A percentile compares a stretch with the other conserved stretches of the same genome.
Evolutionary conservation across 2,329 filamentous ascomycete species (phyloP).

Genomic region (Trichoderma guizhouense): DNA sequence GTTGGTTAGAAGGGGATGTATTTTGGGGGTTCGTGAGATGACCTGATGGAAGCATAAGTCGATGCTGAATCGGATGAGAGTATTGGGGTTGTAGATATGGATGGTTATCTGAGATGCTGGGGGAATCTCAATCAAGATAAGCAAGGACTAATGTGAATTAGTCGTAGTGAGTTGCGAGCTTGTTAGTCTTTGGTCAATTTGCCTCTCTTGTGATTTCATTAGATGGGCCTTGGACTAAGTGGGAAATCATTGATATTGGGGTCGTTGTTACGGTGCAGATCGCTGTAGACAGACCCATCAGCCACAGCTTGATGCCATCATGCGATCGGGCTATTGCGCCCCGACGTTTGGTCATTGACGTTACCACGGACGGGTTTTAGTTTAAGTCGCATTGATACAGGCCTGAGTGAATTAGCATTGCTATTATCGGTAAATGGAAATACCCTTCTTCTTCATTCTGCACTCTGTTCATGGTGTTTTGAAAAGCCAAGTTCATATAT

Average conservation of each 20-base stretch:
- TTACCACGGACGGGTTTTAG: not conserved
- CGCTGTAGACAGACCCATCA: not conserved
- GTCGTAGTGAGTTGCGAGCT: not conserved
- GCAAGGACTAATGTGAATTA: not conserved
- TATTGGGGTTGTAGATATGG: not conserved
- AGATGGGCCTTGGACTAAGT: not conserved
- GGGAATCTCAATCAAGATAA: not conserved
- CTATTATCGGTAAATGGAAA: not conserved
- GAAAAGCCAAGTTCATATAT: not conserved
- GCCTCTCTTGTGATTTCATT: not conserved
- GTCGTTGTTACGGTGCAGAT: not conserved
- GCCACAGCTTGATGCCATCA: not conserved
- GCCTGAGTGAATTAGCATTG: not conserved
- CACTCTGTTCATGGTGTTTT: not conserved
- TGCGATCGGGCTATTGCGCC: not conserved
- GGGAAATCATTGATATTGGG: not conserved
- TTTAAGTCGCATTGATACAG: not conserved
- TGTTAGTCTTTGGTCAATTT: not conserved
- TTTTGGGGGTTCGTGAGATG: not conserved
- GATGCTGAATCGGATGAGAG: not conserved
- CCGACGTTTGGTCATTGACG: not conserved
- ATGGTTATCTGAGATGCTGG: not conserved
- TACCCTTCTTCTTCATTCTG: not conserved
- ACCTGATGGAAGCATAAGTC: conserved; percentile 6
- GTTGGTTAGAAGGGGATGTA: not conserved